A percentile compares a stretch with the other conserved stretches of the same genome.
Evolutionary conservation across 2,329 filamentous ascomycete genomes (phyloP).

Genomic region (Colletotrichum phormii): DNA sequence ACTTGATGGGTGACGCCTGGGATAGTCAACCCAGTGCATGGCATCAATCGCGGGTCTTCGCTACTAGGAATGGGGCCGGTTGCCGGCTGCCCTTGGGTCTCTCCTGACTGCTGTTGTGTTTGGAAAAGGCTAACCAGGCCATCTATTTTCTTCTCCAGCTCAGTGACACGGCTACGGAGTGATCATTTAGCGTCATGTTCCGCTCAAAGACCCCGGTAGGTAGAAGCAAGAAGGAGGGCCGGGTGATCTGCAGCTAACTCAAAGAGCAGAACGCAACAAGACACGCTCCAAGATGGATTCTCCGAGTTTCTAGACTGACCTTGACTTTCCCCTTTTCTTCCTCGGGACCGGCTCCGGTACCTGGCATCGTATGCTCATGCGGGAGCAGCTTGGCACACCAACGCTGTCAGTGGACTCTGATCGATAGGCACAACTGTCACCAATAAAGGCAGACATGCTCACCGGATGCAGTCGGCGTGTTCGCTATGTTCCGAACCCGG

Average conservation of each 20-base stretch:
- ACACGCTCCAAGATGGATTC: neutral
- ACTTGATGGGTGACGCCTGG: neutral
- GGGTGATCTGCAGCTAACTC: neutral
- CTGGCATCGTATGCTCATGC: constrained; percentile 48
- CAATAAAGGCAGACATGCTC: neutral
- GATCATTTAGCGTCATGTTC: neutral
- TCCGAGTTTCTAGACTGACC: constrained; percentile 39
- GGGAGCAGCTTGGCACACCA: constrained; percentile 44
- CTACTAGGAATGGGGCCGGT: neutral
- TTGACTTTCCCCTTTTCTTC: constrained; percentile 51
- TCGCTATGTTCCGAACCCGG: constrained; percentile 38
- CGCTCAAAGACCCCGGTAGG: neutral
- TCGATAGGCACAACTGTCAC: neutral
- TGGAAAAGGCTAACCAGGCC: constrained; percentile 52
- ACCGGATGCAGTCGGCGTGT: constrained; percentile 44
- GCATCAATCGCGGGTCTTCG: neutral
- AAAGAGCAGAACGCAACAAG: neutral
- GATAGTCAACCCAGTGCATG: neutral
- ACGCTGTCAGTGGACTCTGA: no score
- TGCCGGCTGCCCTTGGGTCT: neutral
- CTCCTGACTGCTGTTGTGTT: constrained; percentile 39
- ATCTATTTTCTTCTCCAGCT: constrained; percentile 54
- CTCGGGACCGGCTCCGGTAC: constrained; percentile 48
- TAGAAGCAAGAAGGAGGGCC: neutral
- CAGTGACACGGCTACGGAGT: constrained; percentile 47